These are phyloP conservation scores for Cryptosporidium canis DNA, from an alignment of 169 alveolate genomes.

Conservation along the genomic window DNA sequence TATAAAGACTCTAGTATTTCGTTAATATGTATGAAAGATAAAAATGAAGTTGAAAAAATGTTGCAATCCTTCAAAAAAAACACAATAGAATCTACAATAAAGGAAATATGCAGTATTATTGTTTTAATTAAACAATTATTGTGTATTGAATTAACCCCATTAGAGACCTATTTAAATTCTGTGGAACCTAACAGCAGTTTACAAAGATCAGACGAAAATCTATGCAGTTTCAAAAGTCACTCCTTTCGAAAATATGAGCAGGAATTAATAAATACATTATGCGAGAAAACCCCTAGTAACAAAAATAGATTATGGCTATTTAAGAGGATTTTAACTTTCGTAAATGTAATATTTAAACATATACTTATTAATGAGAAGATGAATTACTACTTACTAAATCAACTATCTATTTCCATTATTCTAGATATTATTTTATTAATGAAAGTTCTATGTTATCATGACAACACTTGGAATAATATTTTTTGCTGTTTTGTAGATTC, in stretches of 20 bases:
- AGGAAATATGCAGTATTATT: neutral
- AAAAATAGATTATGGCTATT: neutral
- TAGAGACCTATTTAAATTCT: neutral
- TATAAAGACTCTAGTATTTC: neutral
- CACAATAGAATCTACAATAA: neutral
- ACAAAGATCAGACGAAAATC: neutral
- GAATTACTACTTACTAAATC: neutral
- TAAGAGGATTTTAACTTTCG: neutral
- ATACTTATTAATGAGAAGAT: neutral
- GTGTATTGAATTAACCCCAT: neutral
- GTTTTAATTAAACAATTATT: neutral
- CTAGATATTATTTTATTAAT: slow-evolving; percentile 25
- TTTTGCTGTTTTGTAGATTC: slow-evolving; percentile 2
- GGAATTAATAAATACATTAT: neutral
- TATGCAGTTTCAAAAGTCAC: neutral
- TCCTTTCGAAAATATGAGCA: neutral
- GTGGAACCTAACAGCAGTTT: neutral
- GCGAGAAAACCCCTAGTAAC: neutral
- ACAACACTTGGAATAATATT: neutral
- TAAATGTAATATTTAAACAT: neutral
- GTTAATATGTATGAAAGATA: neutral
- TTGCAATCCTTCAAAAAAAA: neutral
- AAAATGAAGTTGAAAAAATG: neutral
- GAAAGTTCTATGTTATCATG: neutral
- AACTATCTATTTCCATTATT: slow-evolving; percentile 5